Conservation (phyloP, 2,329 filamentous ascomycete genomes). For the Microdochium bolleyi region DNA sequence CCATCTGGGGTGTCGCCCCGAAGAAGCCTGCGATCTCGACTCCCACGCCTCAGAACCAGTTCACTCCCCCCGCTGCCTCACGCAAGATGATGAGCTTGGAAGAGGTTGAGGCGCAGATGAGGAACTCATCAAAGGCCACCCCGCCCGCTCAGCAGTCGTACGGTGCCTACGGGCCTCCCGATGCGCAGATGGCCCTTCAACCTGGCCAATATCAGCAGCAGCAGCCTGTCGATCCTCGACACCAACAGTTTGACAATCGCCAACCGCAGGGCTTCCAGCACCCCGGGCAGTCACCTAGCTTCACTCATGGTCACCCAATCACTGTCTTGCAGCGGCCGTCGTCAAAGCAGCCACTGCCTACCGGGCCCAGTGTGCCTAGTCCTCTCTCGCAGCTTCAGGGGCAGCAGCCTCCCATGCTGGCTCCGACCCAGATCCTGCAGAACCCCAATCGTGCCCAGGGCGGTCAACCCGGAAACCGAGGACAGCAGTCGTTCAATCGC, state of each 20-base stretch:
- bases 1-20: slow-evolving; percentile 77
- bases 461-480: slow-evolving; percentile 27
- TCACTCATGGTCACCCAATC: slow-evolving; percentile 38
- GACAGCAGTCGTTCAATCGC: slow-evolving; percentile 51
- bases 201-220: slow-evolving; percentile 17
- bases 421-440: slow-evolving; percentile 68
- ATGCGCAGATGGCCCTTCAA: slow-evolving; percentile 13
- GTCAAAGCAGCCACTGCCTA: slow-evolving; percentile 28
- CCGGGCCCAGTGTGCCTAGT: slow-evolving; percentile 20
- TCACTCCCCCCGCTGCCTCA: slow-evolving; percentile 21
- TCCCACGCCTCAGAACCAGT: slow-evolving; percentile 8
- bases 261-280: slow-evolving; percentile 15
- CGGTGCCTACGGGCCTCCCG: slow-evolving; percentile 9
- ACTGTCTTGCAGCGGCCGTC: slow-evolving; percentile 49
- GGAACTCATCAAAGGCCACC: slow-evolving; percentile 51
- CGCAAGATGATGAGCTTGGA: slow-evolving; percentile 92
- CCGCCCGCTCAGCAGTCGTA: slow-evolving; percentile 24
- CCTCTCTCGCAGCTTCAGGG: slow-evolving; percentile 16
- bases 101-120: slow-evolving; percentile 92
- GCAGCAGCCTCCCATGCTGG: slow-evolving; percentile 32
- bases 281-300: slow-evolving; percentile 10
- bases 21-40: slow-evolving; percentile 37
- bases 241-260: slow-evolving; percentile 17
- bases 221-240: slow-evolving; percentile 15
- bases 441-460: slow-evolving; percentile 57